phyloP scores from a whole-genome alignment of 108 stramenopile species.

The Cyclotella sp. region DNA sequence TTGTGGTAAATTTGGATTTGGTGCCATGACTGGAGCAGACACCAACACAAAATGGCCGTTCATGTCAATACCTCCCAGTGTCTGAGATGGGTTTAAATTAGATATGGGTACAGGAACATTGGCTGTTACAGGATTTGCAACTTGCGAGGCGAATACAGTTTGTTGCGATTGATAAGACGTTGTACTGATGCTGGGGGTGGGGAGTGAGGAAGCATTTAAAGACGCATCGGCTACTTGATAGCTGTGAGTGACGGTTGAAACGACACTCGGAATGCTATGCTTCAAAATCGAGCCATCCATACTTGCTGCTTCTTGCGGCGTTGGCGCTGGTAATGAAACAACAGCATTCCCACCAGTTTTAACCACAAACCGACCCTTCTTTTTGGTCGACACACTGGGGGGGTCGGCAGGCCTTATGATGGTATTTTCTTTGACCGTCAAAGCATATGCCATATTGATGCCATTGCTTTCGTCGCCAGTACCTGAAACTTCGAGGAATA shows the following conservation, averaged over 20 bases:
- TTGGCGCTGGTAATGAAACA: not conserved
- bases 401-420: constrained; percentile 1
- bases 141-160: not conserved
- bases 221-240: not conserved
- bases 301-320: not conserved
- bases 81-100: not conserved
- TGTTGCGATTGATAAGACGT: constrained; percentile 1
- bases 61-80: constrained; percentile 13
- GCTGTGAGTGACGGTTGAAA: constrained; percentile 1
- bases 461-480: not conserved
- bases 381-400: constrained; percentile 20
- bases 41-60: constrained; percentile 23
- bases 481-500: not conserved
- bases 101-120: constrained; percentile 9
- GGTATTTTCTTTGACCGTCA: not conserved
- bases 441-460: not conserved
- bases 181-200: not conserved
- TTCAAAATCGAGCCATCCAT: not conserved
- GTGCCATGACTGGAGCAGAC: constrained; percentile 18
- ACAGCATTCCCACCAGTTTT: constrained; percentile 31
- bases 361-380: constrained; percentile 41
- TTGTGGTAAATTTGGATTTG: constrained; percentile 4
- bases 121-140: not conserved
- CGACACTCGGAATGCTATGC: not conserved
- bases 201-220: not conserved